Base-by-base conservation (phyloP, 495 filamentous ascomycete species). In the Pseudoneurospora amorphoporcata region DNA sequence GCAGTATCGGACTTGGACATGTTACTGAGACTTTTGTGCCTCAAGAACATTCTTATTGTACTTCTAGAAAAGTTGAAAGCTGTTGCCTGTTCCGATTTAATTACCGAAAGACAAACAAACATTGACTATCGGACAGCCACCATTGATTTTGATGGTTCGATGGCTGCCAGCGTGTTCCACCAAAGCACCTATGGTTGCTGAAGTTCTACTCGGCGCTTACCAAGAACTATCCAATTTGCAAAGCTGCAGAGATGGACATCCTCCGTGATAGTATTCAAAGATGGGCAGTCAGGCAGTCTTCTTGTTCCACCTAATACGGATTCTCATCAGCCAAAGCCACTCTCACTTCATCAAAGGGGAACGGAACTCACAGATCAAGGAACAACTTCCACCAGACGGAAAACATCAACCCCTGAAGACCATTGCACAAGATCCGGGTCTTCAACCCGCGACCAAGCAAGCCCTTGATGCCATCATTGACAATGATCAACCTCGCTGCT, bases 361-460 rank as follows among this genome's bases (percentile, higher is more conserved):
- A 14, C 39, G 1, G 7, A 19, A 79, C 78, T 79, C n/a, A 81
- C 79, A 80, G 37, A 71, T 81, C 79, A 32, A 81, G 70, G 29
- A 81, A 80, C 2, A 81, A 39, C 65, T 77, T 81, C 79, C 79
- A 81, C 16, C 80, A 40, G 53, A 81, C 78, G 9, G 78, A 77
- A 71, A 81, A 81, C 69, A 80, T 39, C 7, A 81, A 65, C 2
- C 78, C 76, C 68, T 81, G 79, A n/a, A 81, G 77, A 7, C 79
- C 79, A 39, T 81, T 81, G 72, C 79, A 79, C 69, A 81, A 42
- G 65, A 81, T 81, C 4, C 78, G 76, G 8, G 79, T 80, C 74
- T 75, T 73, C 45, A 81, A 75, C 7, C 79, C 79, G 9, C 79
- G 77, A 0, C 79, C 79, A 68, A 81, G 72, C 9, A 81, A 72